Percentiles rank a stretch among this genome's conserved stretches.
phyloP scores from a whole-genome alignment of 768 basidiomycete species.

The Chalciporus chontae region DNA sequence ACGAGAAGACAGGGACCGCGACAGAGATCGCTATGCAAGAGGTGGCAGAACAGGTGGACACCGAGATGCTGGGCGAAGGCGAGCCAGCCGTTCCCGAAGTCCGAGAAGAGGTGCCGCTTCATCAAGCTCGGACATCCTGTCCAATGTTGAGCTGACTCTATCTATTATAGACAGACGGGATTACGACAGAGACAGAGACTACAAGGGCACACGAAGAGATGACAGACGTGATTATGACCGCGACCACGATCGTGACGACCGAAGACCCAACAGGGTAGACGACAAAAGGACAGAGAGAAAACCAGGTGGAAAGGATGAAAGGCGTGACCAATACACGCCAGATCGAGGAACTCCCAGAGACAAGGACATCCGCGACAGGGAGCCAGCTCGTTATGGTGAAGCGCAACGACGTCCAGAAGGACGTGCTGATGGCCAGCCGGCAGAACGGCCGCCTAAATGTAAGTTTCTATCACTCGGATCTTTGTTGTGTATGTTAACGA shows the following conservation, averaged over 20 bases:
- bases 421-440: slow-evolving; percentile 12
- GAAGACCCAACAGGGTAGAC: slow-evolving; percentile 29
- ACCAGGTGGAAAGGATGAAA: slow-evolving; percentile 34
- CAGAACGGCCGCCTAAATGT: slow-evolving; percentile 14
- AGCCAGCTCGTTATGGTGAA: slow-evolving; percentile 21
- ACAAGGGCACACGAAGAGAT: slow-evolving; percentile 33
- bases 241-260: slow-evolving; percentile 31
- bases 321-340: slow-evolving; percentile 39
- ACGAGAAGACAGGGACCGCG: slow-evolving; percentile 33
- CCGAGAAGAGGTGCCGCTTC: slow-evolving; percentile 30
- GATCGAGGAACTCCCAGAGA: slow-evolving; percentile 32
- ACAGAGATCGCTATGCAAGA: slow-evolving; percentile 40
- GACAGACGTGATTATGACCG: slow-evolving; percentile 31
- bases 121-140: neutral
- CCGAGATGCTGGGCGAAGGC: slow-evolving; percentile 33
- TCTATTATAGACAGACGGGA: slow-evolving; percentile 33
- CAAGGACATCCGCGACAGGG: slow-evolving; percentile 26
- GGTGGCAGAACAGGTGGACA: slow-evolving; percentile 31
- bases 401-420: slow-evolving; percentile 17
- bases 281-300: slow-evolving; percentile 33
- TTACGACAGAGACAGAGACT: slow-evolving; percentile 36
- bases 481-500: neutral
- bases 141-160: neutral
- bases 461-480: neutral
- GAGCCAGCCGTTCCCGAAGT: slow-evolving; percentile 39